phyloP scores from a whole-genome alignment of 2,329 filamentous ascomycete genomes.

The Tolypocladium amazonense region DNA sequence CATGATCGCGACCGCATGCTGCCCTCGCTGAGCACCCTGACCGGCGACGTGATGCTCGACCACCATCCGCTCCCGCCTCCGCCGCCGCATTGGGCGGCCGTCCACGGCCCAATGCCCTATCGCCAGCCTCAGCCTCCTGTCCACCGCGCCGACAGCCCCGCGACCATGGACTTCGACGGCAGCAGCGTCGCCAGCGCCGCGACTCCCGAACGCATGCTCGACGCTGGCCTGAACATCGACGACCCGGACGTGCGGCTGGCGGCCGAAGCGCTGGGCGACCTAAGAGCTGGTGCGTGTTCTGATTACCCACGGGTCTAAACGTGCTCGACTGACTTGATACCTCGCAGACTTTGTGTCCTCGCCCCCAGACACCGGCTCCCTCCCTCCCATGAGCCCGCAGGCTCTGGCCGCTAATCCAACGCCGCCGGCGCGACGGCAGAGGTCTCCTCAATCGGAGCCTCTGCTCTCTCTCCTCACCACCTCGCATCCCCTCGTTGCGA shows the following conservation, averaged over 20 bases:
- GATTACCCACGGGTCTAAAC: too few relatives aligned
- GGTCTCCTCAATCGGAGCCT: conserved; percentile 57
- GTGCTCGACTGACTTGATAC: not conserved
- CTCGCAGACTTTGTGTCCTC: conserved; percentile 55
- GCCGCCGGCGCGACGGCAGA: conserved; percentile 4
- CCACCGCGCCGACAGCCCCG: conserved; percentile 32
- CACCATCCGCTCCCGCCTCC: conserved; percentile 10
- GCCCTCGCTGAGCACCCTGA: conserved; percentile 25
- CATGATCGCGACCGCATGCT: conserved; percentile 19
- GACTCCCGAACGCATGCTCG: conserved; percentile 34
- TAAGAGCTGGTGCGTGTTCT: conserved; percentile 53
- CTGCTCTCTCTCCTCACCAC: conserved; percentile 79
- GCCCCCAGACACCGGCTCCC: conserved; percentile 36
- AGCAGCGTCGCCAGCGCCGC: conserved; percentile 29
- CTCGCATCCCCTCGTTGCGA: conserved; percentile 76
- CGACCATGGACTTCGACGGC: conserved; percentile 37
- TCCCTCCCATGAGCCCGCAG: conserved; percentile 26
- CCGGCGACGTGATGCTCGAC: conserved; percentile 12
- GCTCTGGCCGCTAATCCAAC: not conserved
- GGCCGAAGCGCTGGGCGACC: conserved; percentile 64
- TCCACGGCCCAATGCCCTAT: conserved; percentile 39
- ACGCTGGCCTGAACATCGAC: conserved; percentile 43
- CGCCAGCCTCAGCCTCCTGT: conserved; percentile 13
- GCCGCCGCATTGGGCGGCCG: conserved; percentile 32
- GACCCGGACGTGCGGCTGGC: conserved; percentile 60